Base-by-base conservation (phyloP, 345 rosid species). In the Gossypium longicalyx region DNA sequence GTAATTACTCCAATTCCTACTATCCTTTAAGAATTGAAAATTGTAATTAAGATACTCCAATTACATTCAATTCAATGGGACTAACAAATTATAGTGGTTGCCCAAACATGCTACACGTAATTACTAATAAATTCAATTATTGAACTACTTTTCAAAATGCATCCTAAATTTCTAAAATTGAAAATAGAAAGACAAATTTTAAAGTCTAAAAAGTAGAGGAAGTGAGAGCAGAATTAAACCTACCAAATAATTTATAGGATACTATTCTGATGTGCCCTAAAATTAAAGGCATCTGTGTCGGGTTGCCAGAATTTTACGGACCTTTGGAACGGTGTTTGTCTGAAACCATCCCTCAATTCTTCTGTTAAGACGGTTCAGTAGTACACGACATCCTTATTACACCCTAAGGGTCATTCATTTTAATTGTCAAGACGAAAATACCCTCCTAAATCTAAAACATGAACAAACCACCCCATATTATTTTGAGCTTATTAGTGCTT, bases 241-340 rank as follows among this genome's bases (percentile, higher is more conserved):
- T 52, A 52, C 47, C 76, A 72, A 16, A 16, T 16, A 16, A 9
- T 52, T 7, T 52, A 7, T 53, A 17, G 11, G 17, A 17, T 17
- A 59, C 2, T 2, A 3, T 58, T 7, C 23, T 9, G 2, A 58
- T 34, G 7, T 22, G 34, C 34, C 62, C 62, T n/a, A 45, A 58
- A 71, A 54, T 53, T 27, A 48, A 77, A 75, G 77, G 83, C 57
- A 79, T 81, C 34, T 76, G 76, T 83, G 83, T 83, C 78, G 82
- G 51, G 13, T 54, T 27, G 77, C 10, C 38, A 62, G 86, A 83
- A 79, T 75, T 79, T 44, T 79, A 59, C 13, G 73, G 57, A 57
- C 13, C 38, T 48, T 54, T 43, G 53, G 70, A 69, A 79, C 74
- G 76, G 74, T 58, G 57, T 67, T 23, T 62, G 81, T 77, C 56